A percentile compares a stretch with the other conserved stretches of the same genome.
These are phyloP conservation scores for Parathielavia hyrcaniae DNA, from an alignment of 495 filamentous ascomycete species.

Conservation along the genomic window DNA sequence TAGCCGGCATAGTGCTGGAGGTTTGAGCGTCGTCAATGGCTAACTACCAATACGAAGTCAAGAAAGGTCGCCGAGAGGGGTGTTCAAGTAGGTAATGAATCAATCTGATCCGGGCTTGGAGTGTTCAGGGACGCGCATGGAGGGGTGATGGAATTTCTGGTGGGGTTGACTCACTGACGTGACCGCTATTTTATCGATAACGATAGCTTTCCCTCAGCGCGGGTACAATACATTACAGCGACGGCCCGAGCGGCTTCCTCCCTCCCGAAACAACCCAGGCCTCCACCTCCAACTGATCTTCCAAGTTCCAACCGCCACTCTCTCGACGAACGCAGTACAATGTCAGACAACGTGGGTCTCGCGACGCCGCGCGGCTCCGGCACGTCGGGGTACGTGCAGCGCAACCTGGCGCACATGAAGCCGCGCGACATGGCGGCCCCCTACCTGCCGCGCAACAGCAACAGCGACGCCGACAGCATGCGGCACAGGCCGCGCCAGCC, in stretches of 20 bases:
- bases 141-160: slow-evolving; percentile 5
- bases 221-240: too few species aligned
- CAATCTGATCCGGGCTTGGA: too few species aligned
- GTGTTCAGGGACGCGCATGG: too few species aligned
- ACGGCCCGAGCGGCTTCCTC: not conserved
- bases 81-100: too few species aligned
- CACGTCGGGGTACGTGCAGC: slow-evolving; percentile 95
- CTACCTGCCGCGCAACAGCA: slow-evolving; percentile 53
- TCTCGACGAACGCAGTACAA: slow-evolving; percentile 32
- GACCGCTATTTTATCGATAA: not conserved
- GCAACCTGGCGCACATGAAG: slow-evolving; percentile 80
- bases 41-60: too few species aligned
- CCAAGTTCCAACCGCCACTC: not conserved
- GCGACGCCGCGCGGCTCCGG: slow-evolving; percentile 89
- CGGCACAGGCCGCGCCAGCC: slow-evolving; percentile 74
- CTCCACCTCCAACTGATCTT: not conserved
- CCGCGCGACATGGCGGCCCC: slow-evolving; percentile 61
- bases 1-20: slow-evolving; percentile 22
- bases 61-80: too few species aligned
- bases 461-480: slow-evolving; percentile 45
- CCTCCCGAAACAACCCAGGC: slow-evolving; percentile 11
- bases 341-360: slow-evolving; percentile 98
- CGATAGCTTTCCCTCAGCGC: too few species aligned
- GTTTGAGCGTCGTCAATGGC: not conserved
- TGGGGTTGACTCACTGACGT: slow-evolving; percentile 19